A percentile compares a stretch with the other conserved stretches of the same genome.
phyloP scores from a whole-genome alignment of 2,329 filamentous ascomycete species.

The Gremmenia infestans region DNA sequence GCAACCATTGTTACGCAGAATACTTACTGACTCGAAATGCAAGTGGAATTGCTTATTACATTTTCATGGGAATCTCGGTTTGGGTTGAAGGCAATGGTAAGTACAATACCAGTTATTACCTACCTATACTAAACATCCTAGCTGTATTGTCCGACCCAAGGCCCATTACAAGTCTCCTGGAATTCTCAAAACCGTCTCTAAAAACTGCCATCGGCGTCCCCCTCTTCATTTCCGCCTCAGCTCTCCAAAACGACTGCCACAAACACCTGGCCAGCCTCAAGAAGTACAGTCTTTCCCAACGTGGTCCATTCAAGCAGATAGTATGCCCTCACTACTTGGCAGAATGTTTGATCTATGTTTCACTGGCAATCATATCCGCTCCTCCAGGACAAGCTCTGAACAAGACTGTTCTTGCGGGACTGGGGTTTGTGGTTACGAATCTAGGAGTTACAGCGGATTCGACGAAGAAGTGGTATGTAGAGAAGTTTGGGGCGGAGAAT shows the following conservation, averaged over 20 bases:
- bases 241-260: conserved; percentile 71
- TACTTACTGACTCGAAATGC: background rate
- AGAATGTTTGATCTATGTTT: conserved; percentile 78
- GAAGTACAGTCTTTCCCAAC: conserved; percentile 77
- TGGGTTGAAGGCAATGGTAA: conserved; percentile 80
- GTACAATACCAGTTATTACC: conserved; percentile 22
- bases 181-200: conserved; percentile 31
- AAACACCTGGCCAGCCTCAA: conserved; percentile 62
- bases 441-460: conserved; percentile 75
- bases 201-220: conserved; percentile 53
- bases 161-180: conserved; percentile 4
- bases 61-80: conserved; percentile 64
- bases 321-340: conserved; percentile 89
- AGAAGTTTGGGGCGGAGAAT: conserved; percentile 65
- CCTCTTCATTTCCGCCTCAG: conserved; percentile 65
- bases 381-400: conserved; percentile 64
- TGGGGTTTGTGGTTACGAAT: conserved; percentile 72
- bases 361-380: conserved; percentile 69
- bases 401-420: conserved; percentile 63
- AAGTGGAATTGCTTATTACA: conserved; percentile 68
- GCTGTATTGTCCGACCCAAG: conserved; percentile 14
- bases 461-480: conserved; percentile 73
- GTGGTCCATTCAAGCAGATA: conserved; percentile 65
- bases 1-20: too few species aligned
- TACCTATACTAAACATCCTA: conserved; percentile 20